Conservation (phyloP, 352 stramenopile genomes). For the Globisporangium solare region DNA sequence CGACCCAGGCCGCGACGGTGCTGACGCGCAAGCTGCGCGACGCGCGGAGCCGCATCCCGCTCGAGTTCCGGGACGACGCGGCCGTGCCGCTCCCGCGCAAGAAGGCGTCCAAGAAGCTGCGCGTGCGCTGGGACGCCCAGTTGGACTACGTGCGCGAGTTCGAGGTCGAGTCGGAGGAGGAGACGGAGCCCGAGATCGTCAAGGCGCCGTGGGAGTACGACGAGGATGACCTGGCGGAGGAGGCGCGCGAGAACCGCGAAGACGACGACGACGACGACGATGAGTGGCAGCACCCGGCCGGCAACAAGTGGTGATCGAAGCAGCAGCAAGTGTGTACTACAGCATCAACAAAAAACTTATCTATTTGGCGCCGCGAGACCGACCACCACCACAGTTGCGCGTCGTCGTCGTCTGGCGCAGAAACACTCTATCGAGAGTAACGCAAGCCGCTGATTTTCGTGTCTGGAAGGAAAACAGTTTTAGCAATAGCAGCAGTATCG, state of each 20-base stretch:
- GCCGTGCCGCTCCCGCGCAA: constrained; percentile 25
- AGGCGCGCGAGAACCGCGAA: constrained; percentile 24
- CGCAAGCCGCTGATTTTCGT: no score
- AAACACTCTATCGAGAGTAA: no score
- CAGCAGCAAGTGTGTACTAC: not conserved
- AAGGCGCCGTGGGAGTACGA: constrained; percentile 19
- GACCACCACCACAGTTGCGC: no score
- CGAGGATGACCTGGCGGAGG: not conserved
- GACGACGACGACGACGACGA: constrained; percentile 31
- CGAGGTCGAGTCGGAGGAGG: constrained; percentile 50
- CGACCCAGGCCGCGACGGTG: constrained; percentile 23
- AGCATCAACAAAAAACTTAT: no score
- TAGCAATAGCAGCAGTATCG: no score
- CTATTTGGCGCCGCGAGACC: no score
- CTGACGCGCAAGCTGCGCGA: constrained; percentile 46
- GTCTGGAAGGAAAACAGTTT: no score
- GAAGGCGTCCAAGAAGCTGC: constrained; percentile 35
- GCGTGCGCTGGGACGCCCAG: constrained; percentile 40
- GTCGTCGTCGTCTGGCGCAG: no score
- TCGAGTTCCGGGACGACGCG: constrained; percentile 51
- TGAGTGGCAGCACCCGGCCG: no score
- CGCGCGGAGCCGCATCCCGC: constrained; percentile 41
- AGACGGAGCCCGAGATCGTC: constrained; percentile 16
- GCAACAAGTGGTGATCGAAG: not conserved
- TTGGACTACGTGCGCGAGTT: constrained; percentile 42